These are phyloP conservation scores for Trichoderma endophyticum DNA, from an alignment of 2,329 filamentous ascomycete genomes.

Conservation along the genomic window DNA sequence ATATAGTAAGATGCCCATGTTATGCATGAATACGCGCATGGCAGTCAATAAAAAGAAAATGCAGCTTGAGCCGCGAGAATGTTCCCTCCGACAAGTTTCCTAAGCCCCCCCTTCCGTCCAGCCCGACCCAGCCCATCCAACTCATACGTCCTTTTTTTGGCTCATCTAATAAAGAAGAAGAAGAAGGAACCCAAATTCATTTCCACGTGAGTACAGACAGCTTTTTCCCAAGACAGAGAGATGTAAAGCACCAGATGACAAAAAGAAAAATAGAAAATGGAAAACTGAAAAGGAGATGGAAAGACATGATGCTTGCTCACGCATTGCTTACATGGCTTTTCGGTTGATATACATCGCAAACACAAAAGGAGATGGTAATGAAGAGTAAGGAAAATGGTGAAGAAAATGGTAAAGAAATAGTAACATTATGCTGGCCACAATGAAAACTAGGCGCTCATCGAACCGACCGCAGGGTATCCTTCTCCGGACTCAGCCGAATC, in stretches of 20 bases:
- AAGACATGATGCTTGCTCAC: background rate
- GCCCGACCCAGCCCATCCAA: background rate
- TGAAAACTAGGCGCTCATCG: background rate
- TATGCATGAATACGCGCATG: background rate
- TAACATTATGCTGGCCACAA: background rate
- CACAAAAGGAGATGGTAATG: background rate
- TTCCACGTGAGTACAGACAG: background rate
- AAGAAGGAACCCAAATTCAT: background rate
- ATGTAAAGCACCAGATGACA: background rate
- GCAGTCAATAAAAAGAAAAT: background rate
- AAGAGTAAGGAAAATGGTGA: background rate
- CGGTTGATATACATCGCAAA: background rate
- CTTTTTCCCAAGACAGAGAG: background rate
- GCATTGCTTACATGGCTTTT: conserved; percentile 2
- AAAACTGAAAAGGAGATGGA: background rate
- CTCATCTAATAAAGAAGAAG: background rate
- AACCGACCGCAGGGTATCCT: conserved; percentile 20
- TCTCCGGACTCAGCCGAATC: conserved; percentile 26
- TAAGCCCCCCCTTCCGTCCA: background rate
- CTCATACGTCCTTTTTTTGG: background rate
- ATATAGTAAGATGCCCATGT: background rate
- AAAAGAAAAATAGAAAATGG: background rate
- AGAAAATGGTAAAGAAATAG: background rate
- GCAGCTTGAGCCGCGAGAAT: background rate
- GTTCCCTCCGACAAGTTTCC: background rate